phyloP scores from a whole-genome alignment of 2,329 filamentous ascomycete species.

The Calonectria henricotiae region DNA sequence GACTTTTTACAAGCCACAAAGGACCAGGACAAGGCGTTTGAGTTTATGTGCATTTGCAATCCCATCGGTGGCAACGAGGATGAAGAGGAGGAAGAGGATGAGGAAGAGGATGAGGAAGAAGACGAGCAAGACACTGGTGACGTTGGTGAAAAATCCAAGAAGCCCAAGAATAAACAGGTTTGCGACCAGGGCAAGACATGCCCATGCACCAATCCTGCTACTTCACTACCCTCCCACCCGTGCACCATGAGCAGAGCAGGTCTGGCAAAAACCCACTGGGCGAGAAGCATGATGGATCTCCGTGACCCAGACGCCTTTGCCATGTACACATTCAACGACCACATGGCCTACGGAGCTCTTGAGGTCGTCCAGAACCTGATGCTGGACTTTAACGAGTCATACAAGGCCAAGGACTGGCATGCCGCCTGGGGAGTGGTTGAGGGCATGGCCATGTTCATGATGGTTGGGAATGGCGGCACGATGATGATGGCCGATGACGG shows the following conservation, averaged over 20 bases:
- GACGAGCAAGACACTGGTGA: background rate
- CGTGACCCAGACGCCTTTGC: background rate
- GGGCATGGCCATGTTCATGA: slow-evolving; percentile 4
- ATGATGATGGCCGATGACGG: slow-evolving; percentile 3
- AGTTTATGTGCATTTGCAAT: no score
- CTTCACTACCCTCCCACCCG: background rate
- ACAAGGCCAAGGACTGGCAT: background rate
- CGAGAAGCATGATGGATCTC: slow-evolving; percentile 8
- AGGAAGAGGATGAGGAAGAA: background rate
- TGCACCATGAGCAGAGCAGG: background rate
- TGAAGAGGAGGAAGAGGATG: background rate
- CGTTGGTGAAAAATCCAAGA: background rate
- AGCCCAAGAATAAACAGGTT: background rate
- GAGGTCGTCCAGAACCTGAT: slow-evolving; percentile 12
- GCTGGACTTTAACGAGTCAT: background rate
- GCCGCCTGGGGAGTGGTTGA: slow-evolving; percentile 1
- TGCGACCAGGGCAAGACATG: slow-evolving; percentile 10
- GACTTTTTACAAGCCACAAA: no score
- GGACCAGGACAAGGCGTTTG: no score
- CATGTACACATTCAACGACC: slow-evolving; percentile 15
- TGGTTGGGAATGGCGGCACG: background rate
- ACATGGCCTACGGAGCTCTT: slow-evolving; percentile 1
- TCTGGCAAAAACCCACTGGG: background rate
- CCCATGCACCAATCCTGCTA: background rate
- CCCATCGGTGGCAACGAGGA: background rate